Evolutionary conservation across 2,329 filamentous ascomycete genomes (phyloP).

Genomic region (Phaeosphaeriaceae sp.): DNA sequence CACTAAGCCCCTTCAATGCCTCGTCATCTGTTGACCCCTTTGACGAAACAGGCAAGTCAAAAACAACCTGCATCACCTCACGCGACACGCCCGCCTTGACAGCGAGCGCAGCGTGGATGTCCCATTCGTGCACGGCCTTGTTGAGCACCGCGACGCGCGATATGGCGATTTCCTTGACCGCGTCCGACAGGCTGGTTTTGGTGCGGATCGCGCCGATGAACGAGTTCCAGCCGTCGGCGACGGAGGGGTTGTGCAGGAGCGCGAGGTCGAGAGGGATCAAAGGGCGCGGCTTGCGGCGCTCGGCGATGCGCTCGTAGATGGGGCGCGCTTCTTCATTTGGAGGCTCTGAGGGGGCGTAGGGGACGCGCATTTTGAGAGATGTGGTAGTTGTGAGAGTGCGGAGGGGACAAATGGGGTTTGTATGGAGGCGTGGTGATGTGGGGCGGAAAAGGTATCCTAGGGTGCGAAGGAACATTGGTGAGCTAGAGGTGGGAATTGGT

Average conservation of each 20-base stretch:
- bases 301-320: conserved; percentile 61
- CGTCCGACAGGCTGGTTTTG: conserved; percentile 56
- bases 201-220: conserved; percentile 66
- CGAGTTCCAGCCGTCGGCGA: conserved; percentile 66
- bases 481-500: neutral
- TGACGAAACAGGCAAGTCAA: conserved; percentile 27
- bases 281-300: conserved; percentile 58
- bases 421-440: neutral
- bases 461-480: conserved; percentile 1
- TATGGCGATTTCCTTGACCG: conserved; percentile 78
- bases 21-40: conserved; percentile 20
- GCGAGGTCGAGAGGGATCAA: conserved; percentile 64
- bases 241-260: conserved; percentile 62
- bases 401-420: neutral
- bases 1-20: conserved; percentile 46
- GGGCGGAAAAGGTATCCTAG: neutral
- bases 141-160: conserved; percentile 84
- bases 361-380: conserved; percentile 60
- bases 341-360: conserved; percentile 60
- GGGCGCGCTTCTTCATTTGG: conserved; percentile 54
- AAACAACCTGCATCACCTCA: conserved; percentile 61
- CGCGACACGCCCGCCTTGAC: conserved; percentile 66
- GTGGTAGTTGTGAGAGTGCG: conserved; percentile 11
- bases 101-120: conserved; percentile 73
- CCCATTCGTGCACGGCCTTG: conserved; percentile 86